A percentile compares a stretch with the other conserved stretches of the same genome.
Conservation (phyloP, 495 filamentous ascomycete species). For the Tetracladium marchalianum region DNA sequence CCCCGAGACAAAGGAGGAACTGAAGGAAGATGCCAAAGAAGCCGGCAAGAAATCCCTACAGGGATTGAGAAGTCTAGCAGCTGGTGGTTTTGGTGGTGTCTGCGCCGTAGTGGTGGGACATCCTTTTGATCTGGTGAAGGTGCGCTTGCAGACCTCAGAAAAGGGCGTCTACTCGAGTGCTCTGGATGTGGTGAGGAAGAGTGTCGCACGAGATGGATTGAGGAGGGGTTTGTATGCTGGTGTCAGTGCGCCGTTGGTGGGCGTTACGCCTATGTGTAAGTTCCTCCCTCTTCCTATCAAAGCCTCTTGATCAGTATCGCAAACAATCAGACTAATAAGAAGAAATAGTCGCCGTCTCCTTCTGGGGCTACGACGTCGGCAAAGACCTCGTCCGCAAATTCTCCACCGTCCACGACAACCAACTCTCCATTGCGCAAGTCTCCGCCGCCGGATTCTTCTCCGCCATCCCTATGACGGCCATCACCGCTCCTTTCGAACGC, state of each 20-base stretch:
- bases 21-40: conserved; percentile 38
- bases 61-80: conserved; percentile 64
- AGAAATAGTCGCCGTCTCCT: conserved; percentile 80
- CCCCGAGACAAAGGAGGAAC: conserved; percentile 39
- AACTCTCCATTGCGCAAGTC: conserved; percentile 74
- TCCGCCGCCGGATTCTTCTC: conserved; percentile 94
- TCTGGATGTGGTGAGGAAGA: conserved; percentile 84
- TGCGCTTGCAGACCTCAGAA: conserved; percentile 91
- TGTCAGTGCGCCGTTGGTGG: conserved; percentile 86
- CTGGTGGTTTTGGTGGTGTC: conserved; percentile 87
- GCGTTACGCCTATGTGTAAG: conserved; percentile 98
- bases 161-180: conserved; percentile 85
- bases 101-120: conserved; percentile 91
- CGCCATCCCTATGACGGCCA: conserved; percentile 93
- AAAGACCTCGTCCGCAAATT: conserved; percentile 70
- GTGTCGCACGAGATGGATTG: conserved; percentile 77
- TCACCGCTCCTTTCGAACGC: conserved; percentile 96
- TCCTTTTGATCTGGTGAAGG: conserved; percentile 96
- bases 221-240: conserved; percentile 87
- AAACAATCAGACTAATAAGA: conserved; percentile 3
- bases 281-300: conserved; percentile 9
- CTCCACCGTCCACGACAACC: conserved; percentile 53
- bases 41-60: conserved; percentile 36
- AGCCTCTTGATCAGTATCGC: neutral
- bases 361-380: conserved; percentile 97